Evolutionary conservation across 345 rosid genomes (phyloP).

Genomic region (Populus deltoides): DNA sequence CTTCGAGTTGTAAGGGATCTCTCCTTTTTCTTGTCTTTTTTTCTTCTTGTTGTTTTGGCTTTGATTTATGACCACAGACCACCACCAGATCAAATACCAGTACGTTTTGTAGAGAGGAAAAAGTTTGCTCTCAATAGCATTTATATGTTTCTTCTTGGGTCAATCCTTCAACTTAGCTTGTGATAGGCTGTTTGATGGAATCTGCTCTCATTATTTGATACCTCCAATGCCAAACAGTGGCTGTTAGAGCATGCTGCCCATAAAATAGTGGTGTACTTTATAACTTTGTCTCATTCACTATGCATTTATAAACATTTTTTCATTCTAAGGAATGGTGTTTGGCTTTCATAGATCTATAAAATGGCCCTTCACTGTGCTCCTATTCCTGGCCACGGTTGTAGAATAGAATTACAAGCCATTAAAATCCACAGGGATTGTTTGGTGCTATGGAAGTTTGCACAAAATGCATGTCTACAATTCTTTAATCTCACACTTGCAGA

Average conservation of each 20-base stretch:
- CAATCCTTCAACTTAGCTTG: not conserved
- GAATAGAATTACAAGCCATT: not conserved
- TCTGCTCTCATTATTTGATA: not conserved
- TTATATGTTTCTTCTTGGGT: not conserved
- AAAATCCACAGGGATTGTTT: not conserved
- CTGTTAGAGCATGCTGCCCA: no score
- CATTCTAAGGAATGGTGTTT: not conserved
- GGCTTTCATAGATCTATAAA: not conserved
- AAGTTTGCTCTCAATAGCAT: not conserved
- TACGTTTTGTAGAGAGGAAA: not conserved
- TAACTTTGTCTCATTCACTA: not conserved
- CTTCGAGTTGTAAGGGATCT: slow-evolving; percentile 66
- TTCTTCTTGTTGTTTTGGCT: not conserved
- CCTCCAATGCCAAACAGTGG: no score
- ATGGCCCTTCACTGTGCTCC: no score
- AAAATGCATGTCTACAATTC: not conserved
- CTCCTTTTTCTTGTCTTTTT: not conserved
- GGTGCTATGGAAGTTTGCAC: not conserved
- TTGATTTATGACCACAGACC: not conserved
- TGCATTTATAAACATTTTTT: not conserved
- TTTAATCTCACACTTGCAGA: not conserved
- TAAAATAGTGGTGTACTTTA: no score
- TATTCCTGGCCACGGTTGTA: not conserved
- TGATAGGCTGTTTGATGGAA: not conserved
- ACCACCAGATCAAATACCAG: not conserved